Conservation (phyloP, 129 eudicot genomes). For the Pulicaria dysenterica region DNA sequence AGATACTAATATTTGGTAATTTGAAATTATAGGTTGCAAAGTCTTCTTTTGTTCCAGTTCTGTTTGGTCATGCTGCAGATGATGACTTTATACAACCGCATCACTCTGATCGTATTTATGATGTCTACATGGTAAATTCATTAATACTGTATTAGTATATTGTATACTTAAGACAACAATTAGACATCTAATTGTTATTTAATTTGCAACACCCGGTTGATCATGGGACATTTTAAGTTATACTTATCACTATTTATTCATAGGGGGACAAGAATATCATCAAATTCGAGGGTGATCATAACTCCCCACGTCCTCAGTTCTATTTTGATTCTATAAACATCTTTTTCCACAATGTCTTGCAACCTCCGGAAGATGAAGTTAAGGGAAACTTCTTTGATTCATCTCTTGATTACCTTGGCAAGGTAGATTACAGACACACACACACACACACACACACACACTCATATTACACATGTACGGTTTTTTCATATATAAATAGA, state of each 20-base stretch:
- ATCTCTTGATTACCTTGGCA: conserved; percentile 59
- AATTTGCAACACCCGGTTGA: neutral
- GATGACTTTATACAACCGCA: conserved; percentile 97
- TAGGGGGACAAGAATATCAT: conserved; percentile 98
- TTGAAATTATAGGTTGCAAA: conserved; percentile 69
- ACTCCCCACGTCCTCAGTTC: conserved; percentile 95
- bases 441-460: neutral
- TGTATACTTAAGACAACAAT: neutral
- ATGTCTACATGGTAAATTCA: conserved; percentile 83
- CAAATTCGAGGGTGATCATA: conserved; percentile 98
- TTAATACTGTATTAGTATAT: neutral
- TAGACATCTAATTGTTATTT: neutral
- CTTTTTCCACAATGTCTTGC: conserved; percentile 90
- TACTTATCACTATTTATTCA: conserved; percentile 16
- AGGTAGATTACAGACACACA: conserved; percentile 40
- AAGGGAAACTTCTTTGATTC: conserved; percentile 59
- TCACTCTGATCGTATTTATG: conserved; percentile 85
- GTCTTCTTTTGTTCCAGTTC: conserved; percentile 78
- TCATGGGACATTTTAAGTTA: neutral
- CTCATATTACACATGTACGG: too few relatives aligned
- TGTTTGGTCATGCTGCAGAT: conserved; percentile 85
- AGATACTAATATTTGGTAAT: conserved; percentile 15
- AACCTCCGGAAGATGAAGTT: conserved; percentile 79
- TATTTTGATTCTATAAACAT: conserved; percentile 96
- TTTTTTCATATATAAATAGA: neutral